A percentile compares a stretch with the other conserved stretches of the same genome.
Conservation (phyloP, 208 protist species). For the Leishmania major region DNA sequence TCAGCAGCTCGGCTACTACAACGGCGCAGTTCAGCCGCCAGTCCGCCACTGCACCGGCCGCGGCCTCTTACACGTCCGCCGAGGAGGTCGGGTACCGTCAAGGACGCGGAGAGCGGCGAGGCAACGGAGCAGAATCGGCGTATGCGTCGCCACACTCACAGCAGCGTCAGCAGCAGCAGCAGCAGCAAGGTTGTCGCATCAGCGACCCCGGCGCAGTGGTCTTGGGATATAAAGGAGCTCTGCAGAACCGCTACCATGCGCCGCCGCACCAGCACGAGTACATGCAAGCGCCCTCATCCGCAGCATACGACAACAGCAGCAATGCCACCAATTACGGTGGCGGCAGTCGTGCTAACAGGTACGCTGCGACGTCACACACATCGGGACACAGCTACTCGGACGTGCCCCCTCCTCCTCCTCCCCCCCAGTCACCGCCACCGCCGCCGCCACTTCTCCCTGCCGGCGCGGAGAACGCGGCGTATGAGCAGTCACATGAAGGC, state of each 20-base stretch:
- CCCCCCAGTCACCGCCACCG: slow-evolving; percentile 12
- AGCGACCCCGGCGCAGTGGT: slow-evolving; percentile 1
- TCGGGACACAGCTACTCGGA: background rate
- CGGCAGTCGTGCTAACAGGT: background rate
- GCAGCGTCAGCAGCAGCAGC: slow-evolving; percentile 13
- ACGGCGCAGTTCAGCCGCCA: background rate
- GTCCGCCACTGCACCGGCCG: background rate
- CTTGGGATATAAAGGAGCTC: background rate
- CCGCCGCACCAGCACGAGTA: background rate
- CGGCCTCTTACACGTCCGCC: background rate
- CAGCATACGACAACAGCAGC: background rate
- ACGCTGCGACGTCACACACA: background rate
- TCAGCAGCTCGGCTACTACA: background rate
- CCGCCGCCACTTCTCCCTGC: slow-evolving; percentile 3
- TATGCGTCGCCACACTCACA: background rate
- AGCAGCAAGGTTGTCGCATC: background rate
- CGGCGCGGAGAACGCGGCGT: background rate
- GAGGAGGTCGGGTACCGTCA: slow-evolving; percentile 1
- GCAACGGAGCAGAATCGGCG: background rate
- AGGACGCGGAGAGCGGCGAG: background rate
- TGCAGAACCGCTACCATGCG: slow-evolving; percentile 1
- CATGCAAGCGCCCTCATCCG: background rate
- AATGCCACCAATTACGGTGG: background rate
- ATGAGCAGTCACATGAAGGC: background rate
- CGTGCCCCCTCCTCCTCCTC: slow-evolving; percentile 3